Percentiles rank a stretch among this genome's conserved stretches.
Conservation (phyloP, 148 eudicot species). For the Chenopodium suecicum region DNA sequence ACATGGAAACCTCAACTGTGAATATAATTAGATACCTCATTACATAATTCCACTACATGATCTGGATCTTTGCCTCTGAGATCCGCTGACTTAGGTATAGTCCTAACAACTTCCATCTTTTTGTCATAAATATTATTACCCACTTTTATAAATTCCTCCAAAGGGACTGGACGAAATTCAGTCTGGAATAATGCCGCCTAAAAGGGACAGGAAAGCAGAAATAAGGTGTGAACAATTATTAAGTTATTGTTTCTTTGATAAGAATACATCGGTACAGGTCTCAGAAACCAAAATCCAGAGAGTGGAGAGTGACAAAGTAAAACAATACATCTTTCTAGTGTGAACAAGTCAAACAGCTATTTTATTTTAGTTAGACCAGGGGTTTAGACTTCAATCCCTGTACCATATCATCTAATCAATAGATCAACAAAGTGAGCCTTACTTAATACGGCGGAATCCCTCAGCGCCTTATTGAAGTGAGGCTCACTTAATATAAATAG, state of each 20-base stretch:
- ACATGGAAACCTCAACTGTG: not conserved
- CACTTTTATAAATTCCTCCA: slow-evolving; percentile 92
- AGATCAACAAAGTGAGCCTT: too few species aligned
- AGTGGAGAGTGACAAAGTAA: not conserved
- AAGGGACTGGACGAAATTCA: slow-evolving; percentile 94
- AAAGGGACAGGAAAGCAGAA: slow-evolving; percentile 12
- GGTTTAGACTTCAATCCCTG: too few species aligned
- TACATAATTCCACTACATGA: slow-evolving; percentile 92
- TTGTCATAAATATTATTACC: slow-evolving; percentile 80
- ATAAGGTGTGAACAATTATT: not conserved
- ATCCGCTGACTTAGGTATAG: slow-evolving; percentile 63
- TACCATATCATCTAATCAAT: too few species aligned
- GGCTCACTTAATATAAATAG: too few species aligned
- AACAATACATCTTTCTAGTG: not conserved
- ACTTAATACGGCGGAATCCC: too few species aligned
- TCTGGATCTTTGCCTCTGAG: slow-evolving; percentile 98
- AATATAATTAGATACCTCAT: slow-evolving; percentile 57
- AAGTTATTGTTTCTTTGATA: not conserved
- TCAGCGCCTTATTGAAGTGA: too few species aligned
- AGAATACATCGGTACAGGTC: not conserved
- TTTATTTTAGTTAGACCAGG: too few species aligned
- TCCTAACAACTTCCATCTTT: slow-evolving; percentile 74
- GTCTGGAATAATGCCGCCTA: slow-evolving; percentile 98
- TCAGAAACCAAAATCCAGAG: not conserved
- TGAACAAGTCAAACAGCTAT: not conserved